A percentile compares a stretch with the other conserved stretches of the same genome.
These are phyloP conservation scores for Poa pratensis DNA, from an alignment of 176 grass and related monocot genomes.

Conservation along the genomic window DNA sequence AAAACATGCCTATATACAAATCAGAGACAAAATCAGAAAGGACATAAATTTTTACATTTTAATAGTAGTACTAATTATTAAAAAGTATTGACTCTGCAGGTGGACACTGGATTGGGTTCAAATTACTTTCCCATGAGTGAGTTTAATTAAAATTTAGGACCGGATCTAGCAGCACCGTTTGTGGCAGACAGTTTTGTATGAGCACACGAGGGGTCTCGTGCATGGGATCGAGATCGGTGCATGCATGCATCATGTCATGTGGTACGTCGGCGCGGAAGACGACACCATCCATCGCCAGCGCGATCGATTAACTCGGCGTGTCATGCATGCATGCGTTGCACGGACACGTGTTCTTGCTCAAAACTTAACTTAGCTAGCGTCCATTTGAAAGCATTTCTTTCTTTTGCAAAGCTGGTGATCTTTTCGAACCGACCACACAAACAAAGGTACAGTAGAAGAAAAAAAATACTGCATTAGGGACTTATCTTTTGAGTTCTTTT, in stretches of 20 bases:
- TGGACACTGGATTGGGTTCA: not conserved
- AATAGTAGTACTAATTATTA: no score
- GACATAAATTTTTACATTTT: no score
- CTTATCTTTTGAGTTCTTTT: no score
- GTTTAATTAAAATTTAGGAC: not conserved
- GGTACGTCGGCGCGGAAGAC: slow-evolving; percentile 1
- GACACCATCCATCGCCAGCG: not conserved
- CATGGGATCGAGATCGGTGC: not conserved
- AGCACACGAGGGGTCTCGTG: not conserved
- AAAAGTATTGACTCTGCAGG: not conserved
- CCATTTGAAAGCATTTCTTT: not conserved
- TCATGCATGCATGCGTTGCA: not conserved
- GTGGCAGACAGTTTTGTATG: slow-evolving; percentile 29
- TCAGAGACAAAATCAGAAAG: no score
- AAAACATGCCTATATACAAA: no score
- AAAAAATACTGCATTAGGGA: no score
- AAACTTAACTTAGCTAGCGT: no score
- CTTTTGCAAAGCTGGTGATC: not conserved
- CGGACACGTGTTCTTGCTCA: not conserved
- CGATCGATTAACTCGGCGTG: not conserved
- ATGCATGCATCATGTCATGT: slow-evolving; percentile 18
- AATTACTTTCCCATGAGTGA: not conserved
- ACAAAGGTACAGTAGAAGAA: not conserved
- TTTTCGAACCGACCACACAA: not conserved
- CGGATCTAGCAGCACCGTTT: not conserved